These are phyloP conservation scores for Chaetomium sp. DNA, from an alignment of 2,329 filamentous ascomycete genomes.

Conservation along the genomic window DNA sequence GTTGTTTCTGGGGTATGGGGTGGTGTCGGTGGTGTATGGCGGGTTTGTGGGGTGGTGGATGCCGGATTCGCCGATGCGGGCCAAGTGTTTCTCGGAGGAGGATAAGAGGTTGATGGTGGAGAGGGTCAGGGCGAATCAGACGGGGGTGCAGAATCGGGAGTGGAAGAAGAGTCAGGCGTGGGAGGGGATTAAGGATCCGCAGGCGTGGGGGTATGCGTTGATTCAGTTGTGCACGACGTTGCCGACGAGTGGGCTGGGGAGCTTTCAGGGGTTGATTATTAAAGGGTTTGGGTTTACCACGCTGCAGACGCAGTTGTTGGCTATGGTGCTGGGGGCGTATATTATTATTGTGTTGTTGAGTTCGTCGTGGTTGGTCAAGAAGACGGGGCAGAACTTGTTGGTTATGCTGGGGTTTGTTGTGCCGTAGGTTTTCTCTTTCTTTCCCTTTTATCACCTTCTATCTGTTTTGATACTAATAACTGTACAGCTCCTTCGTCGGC, in stretches of 20 bases:
- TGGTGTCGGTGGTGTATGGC: slow-evolving; percentile 56
- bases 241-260: slow-evolving; percentile 65
- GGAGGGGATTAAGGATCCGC: slow-evolving; percentile 56
- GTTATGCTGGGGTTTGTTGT: slow-evolving; percentile 61
- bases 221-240: slow-evolving; percentile 67
- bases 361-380: slow-evolving; percentile 62
- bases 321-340: slow-evolving; percentile 68
- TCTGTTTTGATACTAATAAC: neutral
- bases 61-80: slow-evolving; percentile 65
- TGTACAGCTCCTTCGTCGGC: slow-evolving; percentile 57
- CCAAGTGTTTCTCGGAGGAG: slow-evolving; percentile 60
- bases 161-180: slow-evolving; percentile 42
- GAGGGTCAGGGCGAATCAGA: slow-evolving; percentile 54
- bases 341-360: slow-evolving; percentile 64
- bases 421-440: slow-evolving; percentile 43
- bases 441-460: too few species aligned
- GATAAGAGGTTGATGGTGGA: slow-evolving; percentile 60
- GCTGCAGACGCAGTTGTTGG: slow-evolving; percentile 64
- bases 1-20: slow-evolving; percentile 61
- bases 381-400: slow-evolving; percentile 60
- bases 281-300: slow-evolving; percentile 58
- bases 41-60: slow-evolving; percentile 58
- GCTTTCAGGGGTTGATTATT: slow-evolving; percentile 70
- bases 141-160: slow-evolving; percentile 50
- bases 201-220: slow-evolving; percentile 57